phyloP scores from a whole-genome alignment of 2,329 filamentous ascomycete genomes.

The Geosmithia putterillii region DNA sequence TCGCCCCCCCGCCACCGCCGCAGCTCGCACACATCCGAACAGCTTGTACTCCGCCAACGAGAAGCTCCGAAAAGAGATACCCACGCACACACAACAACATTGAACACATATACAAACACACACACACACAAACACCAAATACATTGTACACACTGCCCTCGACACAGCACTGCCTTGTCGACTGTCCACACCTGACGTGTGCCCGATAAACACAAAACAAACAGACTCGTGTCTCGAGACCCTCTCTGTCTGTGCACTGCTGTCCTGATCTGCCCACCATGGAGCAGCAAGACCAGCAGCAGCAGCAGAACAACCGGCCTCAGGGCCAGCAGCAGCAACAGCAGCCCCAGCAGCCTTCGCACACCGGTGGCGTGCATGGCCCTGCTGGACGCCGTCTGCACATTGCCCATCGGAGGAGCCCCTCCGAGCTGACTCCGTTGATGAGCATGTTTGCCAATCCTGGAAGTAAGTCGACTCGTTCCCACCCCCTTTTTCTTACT shows the following conservation, averaged over 20 bases:
- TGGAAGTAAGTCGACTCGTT: slow-evolving; percentile 40
- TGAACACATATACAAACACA: neutral
- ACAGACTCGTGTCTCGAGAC: too few species aligned
- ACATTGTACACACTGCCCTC: slow-evolving; percentile 4
- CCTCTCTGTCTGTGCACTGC: slow-evolving; percentile 9
- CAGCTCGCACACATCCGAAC: slow-evolving; percentile 1
- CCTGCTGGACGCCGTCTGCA: slow-evolving; percentile 82
- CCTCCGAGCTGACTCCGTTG: slow-evolving; percentile 90
- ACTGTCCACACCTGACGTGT: slow-evolving; percentile 29
- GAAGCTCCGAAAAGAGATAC: neutral
- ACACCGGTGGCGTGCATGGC: slow-evolving; percentile 49
- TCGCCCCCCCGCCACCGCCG: slow-evolving; percentile 1
- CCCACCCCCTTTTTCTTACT: too few species aligned
- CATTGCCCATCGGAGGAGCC: slow-evolving; percentile 93
- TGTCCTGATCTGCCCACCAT: slow-evolving; percentile 41
- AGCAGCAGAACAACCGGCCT: slow-evolving; percentile 35
- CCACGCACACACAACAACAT: neutral
- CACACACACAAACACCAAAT: too few species aligned
- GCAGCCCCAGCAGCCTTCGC: slow-evolving; percentile 31
- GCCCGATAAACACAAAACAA: slow-evolving; percentile 7
- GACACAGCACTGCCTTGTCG: slow-evolving; percentile 3
- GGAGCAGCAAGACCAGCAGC: slow-evolving; percentile 43
- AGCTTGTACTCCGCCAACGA: slow-evolving; percentile 1
- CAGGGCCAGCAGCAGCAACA: slow-evolving; percentile 22
- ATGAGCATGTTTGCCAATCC: slow-evolving; percentile 78